Base-by-base conservation (phyloP, 371 early-diverging fungal species). In the Nematocida major region DNA sequence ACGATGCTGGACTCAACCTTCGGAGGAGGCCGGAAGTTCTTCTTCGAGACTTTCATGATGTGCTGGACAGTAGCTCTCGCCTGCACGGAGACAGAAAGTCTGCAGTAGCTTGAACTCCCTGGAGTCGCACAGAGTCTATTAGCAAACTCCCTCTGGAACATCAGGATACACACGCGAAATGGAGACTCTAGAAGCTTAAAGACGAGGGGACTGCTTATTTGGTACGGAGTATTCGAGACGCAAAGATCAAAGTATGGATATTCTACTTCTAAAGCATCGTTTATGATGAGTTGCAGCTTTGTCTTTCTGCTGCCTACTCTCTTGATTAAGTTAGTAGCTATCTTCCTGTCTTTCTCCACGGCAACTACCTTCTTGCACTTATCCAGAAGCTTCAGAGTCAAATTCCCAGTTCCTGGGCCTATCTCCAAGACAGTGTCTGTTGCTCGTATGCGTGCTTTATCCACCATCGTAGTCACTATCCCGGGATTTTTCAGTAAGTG, bases 81-180 rank as follows among this genome's bases (percentile, higher is more conserved):
- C 83, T 98, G 97, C n/a, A 92, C 93, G 82, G 94, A 93, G 61
- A 94, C 96, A 22, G 92, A 90, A 24, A 98, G 85, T 49, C 99
- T 89, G 82, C 95, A 93, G 84, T 96, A 98, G 11, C 93, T 86
- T 50, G 87, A 85, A 80, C 92, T 92, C 24, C 96, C 96, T 1
- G 95, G 94, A 66, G 90, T 89, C 1, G 99, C 97, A 24, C 93
- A 89, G n/a, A 99, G 82, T 36, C 96, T 91, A 53, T 95, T 84
- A 11, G 96, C 97, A 85, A 99, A 99, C 87, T 99, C 99, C 80
- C 93, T 89, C 85, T 99, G 99, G 84, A 99, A 96, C 96, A 97
- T 95, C 66, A 99, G 92, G 67, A 94, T 88, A 0, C 95, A 92
- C 78, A 89, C 89, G 63, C 88, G 87, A 80, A 87, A 87, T 45